A percentile compares a stretch with the other conserved stretches of the same genome.
Evolutionary conservation across 176 grass and related monocot species (phyloP).

Genomic region (Musa schizocarpa): DNA sequence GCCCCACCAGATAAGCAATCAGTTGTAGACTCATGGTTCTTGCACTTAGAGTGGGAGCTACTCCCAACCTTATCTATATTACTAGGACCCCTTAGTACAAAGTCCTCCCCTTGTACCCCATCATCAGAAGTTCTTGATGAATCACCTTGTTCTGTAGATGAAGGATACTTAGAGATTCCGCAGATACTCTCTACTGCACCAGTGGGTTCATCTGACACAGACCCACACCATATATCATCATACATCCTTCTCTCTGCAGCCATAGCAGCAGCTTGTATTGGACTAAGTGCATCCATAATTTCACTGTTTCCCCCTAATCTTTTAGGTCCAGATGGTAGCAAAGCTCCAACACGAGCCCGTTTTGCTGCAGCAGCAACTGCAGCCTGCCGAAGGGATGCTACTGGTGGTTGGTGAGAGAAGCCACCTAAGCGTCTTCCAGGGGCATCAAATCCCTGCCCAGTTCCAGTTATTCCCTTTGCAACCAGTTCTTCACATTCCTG

Average conservation of each 20-base stretch:
- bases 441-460: conserved; percentile 85
- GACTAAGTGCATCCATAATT: conserved; percentile 84
- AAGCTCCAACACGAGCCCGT: conserved; percentile 52
- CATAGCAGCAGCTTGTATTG: conserved; percentile 96
- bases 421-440: conserved; percentile 65
- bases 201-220: conserved; percentile 16
- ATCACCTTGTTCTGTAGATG: conserved; percentile 18
- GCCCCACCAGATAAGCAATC: conserved; percentile 5
- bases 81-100: not conserved
- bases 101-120: not conserved
- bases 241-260: conserved; percentile 84
- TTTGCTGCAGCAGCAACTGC: conserved; percentile 62
- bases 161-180: not conserved
- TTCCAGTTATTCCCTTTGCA: conserved; percentile 71
- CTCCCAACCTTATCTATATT: conserved; percentile 15
- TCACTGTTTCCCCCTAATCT: conserved; percentile 68
- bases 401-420: conserved; percentile 50
- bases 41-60: conserved; percentile 7
- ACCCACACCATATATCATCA: conserved; percentile 96
- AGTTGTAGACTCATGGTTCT: conserved; percentile 6
- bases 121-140: conserved; percentile 5
- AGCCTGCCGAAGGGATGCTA: conserved; percentile 57
- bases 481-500: conserved; percentile 96
- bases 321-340: conserved; percentile 75
- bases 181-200: conserved; percentile 2